These are phyloP conservation scores for Penstemon barbatus DNA, from an alignment of 257 asterid species.

Conservation along the genomic window DNA sequence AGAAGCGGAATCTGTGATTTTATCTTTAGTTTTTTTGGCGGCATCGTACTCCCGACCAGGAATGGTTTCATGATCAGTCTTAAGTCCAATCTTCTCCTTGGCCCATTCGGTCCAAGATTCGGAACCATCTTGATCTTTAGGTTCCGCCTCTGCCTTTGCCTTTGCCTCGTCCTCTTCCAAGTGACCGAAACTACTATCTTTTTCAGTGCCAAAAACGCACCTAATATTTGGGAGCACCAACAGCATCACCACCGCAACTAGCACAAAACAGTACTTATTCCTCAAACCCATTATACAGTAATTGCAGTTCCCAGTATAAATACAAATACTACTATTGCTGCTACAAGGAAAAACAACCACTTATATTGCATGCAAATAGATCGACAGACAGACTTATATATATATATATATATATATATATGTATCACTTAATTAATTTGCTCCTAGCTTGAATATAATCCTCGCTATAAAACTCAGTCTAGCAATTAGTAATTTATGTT, in stretches of 20 bases:
- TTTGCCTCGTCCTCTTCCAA: not conserved
- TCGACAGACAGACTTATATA: no score
- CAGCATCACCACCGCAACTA: not conserved
- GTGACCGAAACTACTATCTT: not conserved
- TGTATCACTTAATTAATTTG: no score
- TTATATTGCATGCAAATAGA: not conserved
- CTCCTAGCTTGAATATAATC: no score
- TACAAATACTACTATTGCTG: conserved; percentile 6
- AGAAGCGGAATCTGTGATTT: conserved; percentile 4
- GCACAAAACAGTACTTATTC: not conserved
- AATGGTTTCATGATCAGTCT: not conserved
- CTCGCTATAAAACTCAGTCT: no score
- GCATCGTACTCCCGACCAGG: not conserved
- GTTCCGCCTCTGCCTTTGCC: not conserved
- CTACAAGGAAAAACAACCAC: conserved; percentile 9
- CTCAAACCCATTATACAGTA: not conserved
- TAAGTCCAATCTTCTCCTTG: conserved; percentile 19
- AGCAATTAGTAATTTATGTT: no score
- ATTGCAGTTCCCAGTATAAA: conserved; percentile 4
- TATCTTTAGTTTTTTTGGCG: conserved; percentile 1
- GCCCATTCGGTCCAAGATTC: conserved; percentile 24
- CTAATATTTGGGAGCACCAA: not conserved
- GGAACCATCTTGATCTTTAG: not conserved
- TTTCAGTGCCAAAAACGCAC: not conserved
- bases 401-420: no score